Evolutionary conservation across 2,329 filamentous ascomycete genomes (phyloP), one percentile per base, ranked within the genome.

Genomic region (Plenodomus biglobosus): DNA sequence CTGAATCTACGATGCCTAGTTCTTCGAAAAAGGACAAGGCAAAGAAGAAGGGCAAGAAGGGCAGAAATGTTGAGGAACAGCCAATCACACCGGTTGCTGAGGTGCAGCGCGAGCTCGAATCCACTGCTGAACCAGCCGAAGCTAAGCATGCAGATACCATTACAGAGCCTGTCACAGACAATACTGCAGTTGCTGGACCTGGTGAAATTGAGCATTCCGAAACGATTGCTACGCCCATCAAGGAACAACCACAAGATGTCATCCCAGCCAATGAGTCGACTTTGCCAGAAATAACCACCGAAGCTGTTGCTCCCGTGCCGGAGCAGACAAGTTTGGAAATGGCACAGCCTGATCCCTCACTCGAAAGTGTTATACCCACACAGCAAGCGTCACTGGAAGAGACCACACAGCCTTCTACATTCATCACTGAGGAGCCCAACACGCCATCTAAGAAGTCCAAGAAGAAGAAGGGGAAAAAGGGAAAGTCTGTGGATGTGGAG

Each of bases 21-120:
- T 59, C 65, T 40, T 76, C 73, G 48, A 73, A 75, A 52, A 79
- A 77, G 53, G 73, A 36, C 16, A 46, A 72, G 13, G 78, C 18
- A 37, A 37, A 79, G 46, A 72, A 75, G 43, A 55, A 54, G 48
- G 32, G 51, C 1, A 61, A 55, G 44, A 53, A 52, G 44, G 45
- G 38, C 13, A 55, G 53, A 34, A 3, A 21, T 1, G 38, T 40
- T 17, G 51, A 55, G 8, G 38, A 45, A 11, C 35, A 46, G 8
- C 18, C 39, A 17, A 42, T 21, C n/a, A 37, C 39, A 4, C 27
- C 40, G 16, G 18, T 32, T n/a, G 24, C 36, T 27, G 49, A 42
- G 11, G 17, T 24, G 18, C 24, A 40, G 18, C 49, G 41, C 18
- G 45, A 40, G 24, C 10, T 38, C 3, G 40, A 21, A 7, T 17